Conservation (phyloP, 1,284 basidiomycete species). For the Cystobasidiaceae sp. region DNA sequence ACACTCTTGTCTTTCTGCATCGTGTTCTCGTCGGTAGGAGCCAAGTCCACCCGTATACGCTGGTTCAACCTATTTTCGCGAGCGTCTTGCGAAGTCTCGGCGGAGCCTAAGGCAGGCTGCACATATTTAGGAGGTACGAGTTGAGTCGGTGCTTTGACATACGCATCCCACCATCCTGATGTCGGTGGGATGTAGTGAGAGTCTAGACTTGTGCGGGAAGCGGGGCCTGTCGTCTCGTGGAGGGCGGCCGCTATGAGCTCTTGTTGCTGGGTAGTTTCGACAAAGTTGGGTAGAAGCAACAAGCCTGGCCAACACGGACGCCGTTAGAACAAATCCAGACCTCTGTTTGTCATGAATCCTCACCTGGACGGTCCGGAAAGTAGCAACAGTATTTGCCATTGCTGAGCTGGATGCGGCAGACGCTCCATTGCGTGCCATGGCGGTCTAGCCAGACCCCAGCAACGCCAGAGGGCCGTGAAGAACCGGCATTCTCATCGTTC, state of each 20-base stretch:
- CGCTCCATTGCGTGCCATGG: conserved; percentile 1
- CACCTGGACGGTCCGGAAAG: conserved; percentile 37
- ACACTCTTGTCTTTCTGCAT: not conserved
- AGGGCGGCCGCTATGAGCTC: conserved; percentile 65
- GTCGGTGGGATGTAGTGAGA: conserved; percentile 70
- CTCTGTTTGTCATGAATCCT: not conserved
- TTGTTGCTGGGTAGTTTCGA: conserved; percentile 60
- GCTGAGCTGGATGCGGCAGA: conserved; percentile 29
- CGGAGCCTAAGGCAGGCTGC: no score
- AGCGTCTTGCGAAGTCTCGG: not conserved
- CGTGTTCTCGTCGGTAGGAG: conserved; percentile 15
- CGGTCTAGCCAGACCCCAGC: conserved; percentile 31
- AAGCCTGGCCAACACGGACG: no score
- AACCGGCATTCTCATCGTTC: not conserved
- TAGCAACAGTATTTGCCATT: conserved; percentile 32
- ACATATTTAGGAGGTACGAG: conserved; percentile 35
- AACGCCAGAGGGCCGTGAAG: no score
- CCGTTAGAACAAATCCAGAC: no score
- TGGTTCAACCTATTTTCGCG: not conserved
- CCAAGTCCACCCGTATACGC: conserved; percentile 13
- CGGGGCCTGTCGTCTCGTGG: conserved; percentile 62
- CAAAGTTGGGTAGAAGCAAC: conserved; percentile 67
- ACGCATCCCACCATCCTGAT: conserved; percentile 66
- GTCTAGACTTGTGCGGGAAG: conserved; percentile 81
- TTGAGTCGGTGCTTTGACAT: conserved; percentile 45